Conservation (phyloP, 345 rosid species). For the Salix koriyanagi region DNA sequence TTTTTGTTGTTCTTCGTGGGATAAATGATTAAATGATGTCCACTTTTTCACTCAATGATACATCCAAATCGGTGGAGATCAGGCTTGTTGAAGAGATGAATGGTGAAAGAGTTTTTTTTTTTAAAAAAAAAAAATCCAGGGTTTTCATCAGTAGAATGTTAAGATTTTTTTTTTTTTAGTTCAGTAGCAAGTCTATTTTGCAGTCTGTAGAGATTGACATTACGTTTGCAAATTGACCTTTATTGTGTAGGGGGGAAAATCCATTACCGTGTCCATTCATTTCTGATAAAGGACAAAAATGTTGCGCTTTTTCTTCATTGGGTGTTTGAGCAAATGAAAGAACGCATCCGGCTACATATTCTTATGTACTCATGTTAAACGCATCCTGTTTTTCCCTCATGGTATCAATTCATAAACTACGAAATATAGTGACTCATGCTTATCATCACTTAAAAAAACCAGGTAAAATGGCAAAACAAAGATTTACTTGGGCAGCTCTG, state of each 20-base stretch:
- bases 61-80: no score
- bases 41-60: background rate
- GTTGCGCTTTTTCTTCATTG: background rate
- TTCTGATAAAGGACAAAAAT: background rate
- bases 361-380: background rate
- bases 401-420: background rate
- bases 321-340: slow-evolving; percentile 1
- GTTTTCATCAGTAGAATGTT: background rate
- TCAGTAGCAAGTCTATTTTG: background rate
- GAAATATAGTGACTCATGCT: background rate
- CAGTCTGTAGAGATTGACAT: background rate
- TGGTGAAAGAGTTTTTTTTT: background rate
- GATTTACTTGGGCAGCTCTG: background rate
- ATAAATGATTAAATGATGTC: background rate
- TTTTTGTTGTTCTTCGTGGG: background rate
- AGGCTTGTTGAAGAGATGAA: background rate
- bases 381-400: background rate
- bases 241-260: background rate
- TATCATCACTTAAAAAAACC: background rate
- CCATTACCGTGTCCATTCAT: background rate
- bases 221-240: background rate
- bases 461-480: background rate
- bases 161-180: background rate
- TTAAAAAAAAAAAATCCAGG: background rate
- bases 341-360: background rate